Conservation (phyloP, 441 rosid genomes). For the Adansonia rubrostipa region DNA sequence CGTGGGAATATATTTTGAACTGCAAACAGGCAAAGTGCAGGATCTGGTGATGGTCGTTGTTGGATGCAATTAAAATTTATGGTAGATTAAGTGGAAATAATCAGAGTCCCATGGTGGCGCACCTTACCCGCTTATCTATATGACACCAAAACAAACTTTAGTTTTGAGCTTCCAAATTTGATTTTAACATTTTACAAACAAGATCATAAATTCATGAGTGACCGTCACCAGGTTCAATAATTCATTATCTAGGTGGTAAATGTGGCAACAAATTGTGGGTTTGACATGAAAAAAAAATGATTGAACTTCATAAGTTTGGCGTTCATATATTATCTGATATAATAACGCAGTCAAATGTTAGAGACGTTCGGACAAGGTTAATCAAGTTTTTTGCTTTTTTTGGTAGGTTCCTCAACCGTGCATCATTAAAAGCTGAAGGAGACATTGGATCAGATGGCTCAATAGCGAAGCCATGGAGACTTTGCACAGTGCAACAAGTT, state of each 20-base stretch:
- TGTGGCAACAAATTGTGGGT: background rate
- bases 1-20: background rate
- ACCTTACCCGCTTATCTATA: too few species aligned
- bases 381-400: background rate
- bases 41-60: background rate
- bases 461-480: constrained; percentile 37
- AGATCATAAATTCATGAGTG: background rate
- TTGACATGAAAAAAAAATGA: background rate
- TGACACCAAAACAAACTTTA: background rate
- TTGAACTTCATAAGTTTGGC: background rate
- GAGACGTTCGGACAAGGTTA: background rate
- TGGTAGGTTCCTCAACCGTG: constrained; percentile 40
- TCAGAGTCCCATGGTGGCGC: background rate
- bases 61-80: background rate
- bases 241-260: background rate
- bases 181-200: background rate
- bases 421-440: constrained; percentile 44
- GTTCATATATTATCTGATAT: background rate
- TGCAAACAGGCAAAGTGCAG: background rate
- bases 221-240: background rate
- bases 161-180: too few species aligned
- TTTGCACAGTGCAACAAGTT: constrained; percentile 44
- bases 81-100: background rate
- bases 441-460: constrained; percentile 34
- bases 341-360: background rate